These are phyloP conservation scores for Tillandsia leiboldiana DNA, from an alignment of 176 grass and related monocot species.

Conservation along the genomic window DNA sequence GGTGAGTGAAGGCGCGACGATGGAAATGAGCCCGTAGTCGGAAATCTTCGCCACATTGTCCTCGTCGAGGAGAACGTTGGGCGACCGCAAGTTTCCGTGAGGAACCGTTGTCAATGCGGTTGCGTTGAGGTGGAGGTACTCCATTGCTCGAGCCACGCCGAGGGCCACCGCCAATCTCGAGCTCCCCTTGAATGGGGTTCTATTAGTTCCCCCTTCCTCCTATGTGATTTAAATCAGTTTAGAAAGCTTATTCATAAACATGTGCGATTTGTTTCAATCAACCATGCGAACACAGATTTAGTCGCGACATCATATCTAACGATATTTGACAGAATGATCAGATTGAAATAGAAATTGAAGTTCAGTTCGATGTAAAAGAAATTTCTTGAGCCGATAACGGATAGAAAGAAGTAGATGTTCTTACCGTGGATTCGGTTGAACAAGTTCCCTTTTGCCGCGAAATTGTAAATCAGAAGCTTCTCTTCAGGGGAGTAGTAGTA, in stretches of 20 bases:
- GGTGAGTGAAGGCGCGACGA: too few species aligned
- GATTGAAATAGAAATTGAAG: neutral
- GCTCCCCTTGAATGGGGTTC: conserved; percentile 11
- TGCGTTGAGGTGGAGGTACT: conserved; percentile 4
- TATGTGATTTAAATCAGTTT: neutral
- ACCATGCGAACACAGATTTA: too few species aligned
- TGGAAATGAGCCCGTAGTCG: too few species aligned
- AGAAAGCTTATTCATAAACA: neutral
- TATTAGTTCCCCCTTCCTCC: neutral
- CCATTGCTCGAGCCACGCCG: conserved; percentile 8
- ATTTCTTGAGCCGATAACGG: neutral
- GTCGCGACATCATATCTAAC: neutral
- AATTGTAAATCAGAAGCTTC: conserved; percentile 14
- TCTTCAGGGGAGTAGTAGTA: conserved; percentile 1
- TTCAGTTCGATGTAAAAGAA: neutral
- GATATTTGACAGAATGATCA: neutral
- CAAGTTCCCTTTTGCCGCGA: conserved; percentile 1
- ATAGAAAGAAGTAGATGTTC: neutral
- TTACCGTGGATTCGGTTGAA: conserved; percentile 16
- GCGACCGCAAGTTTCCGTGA: conserved; percentile 13
- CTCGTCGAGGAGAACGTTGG: conserved; percentile 17
- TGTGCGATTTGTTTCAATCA: too few species aligned
- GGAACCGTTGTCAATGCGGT: neutral
- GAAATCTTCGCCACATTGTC: too few species aligned
- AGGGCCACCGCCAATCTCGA: conserved; percentile 8